phyloP scores from a whole-genome alignment of 495 filamentous ascomycete species.

The Collariella sp. region DNA sequence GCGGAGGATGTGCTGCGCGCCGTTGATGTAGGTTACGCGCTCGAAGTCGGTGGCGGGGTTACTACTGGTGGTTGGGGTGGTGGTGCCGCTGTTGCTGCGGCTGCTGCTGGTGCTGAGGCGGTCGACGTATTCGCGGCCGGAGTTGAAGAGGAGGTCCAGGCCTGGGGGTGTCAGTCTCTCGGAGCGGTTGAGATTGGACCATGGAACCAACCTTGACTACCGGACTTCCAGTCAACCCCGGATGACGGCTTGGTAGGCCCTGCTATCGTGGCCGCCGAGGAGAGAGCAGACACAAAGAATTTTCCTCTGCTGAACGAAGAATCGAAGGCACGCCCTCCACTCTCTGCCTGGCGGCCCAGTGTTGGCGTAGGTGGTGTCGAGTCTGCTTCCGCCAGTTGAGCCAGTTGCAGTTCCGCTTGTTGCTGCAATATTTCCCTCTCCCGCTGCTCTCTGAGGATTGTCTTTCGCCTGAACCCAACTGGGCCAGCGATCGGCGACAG shows the following conservation, averaged over 20 bases:
- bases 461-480: no score
- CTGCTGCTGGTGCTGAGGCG: not conserved
- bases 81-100: no score
- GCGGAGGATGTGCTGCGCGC: slow-evolving; percentile 55
- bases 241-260: not conserved
- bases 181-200: not conserved
- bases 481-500: no score
- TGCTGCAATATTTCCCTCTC: no score
- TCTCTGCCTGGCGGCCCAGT: not conserved
- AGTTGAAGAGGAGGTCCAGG: slow-evolving; percentile 12
- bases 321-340: not conserved
- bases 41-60: slow-evolving; percentile 37
- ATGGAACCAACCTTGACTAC: slow-evolving; percentile 2
- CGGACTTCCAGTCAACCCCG: slow-evolving; percentile 7
- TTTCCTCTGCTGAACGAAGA: not conserved
- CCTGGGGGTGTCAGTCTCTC: slow-evolving; percentile 1
- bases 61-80: no score
- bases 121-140: slow-evolving; percentile 2
- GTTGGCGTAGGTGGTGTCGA: not conserved
- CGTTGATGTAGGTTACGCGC: slow-evolving; percentile 59
- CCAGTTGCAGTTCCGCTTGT: no score
- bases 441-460: no score
- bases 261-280: not conserved
- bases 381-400: not conserved
- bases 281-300: not conserved